Base-by-base conservation (phyloP, 2,329 filamentous ascomycete genomes). In the Trichoderma citrinoviride region DNA sequence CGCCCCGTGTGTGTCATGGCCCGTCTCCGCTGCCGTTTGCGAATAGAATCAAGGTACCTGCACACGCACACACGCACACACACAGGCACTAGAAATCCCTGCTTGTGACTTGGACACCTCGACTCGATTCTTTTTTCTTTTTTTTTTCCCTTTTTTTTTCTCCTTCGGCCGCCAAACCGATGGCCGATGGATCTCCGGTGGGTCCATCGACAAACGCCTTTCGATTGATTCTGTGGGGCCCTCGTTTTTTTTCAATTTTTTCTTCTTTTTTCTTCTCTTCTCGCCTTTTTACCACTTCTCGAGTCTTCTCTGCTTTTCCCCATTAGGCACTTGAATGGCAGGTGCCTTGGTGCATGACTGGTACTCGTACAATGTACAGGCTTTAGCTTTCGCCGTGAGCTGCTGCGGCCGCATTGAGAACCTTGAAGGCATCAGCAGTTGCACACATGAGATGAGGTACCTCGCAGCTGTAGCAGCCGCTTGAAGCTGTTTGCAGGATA, bases 151-250 rank as follows among this genome's bases (percentile, higher is more conserved):
- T 14, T 12, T 7, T 29, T 37, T 12, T 37, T 37, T 37, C 14
- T 14, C 14, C 33, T 14, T 53, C 49, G 58, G 58, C 58, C 58
- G 58, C 58, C 49, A 62, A 14, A 62, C 58, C 58, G 49, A 54
- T 62, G 58, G 58, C 58, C 58, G 58, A 62, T 62, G 58, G 58
- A 62, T 62, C 58, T 62, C 58, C 47, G 58, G 58, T 62, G 58
- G 58, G 58, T 49, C 19, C 49, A 53, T 53, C 27, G 58, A 62
- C 33, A 43, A 46, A 46, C 58, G 58, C 58, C 58, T 62, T 62
- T 62, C 58, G 58, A 54, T 62, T 62, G 58, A 62, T 62, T 44
- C 40, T 54, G 58, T 52, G 58, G 58, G 47, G 25, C 58, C 47
- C 33, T 61, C n/a, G 23, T 61, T 21, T 49, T 61, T 44, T 17